Evolutionary conservation across 73 alveolate genomes (phyloP).

Genomic region (Paramecium caudatum): DNA sequence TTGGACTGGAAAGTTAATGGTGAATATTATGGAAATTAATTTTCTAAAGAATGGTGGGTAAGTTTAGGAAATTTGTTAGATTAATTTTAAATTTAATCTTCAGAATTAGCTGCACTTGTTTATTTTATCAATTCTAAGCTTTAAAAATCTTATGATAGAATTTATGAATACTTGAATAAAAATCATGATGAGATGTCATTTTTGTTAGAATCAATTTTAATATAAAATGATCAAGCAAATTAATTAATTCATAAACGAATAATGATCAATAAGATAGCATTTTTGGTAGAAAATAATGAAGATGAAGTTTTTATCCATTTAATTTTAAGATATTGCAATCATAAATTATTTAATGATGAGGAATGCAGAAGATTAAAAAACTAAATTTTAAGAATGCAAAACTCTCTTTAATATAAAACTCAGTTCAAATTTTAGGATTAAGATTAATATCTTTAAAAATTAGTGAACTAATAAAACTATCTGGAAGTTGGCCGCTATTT

Average conservation of each 20-base stretch:
- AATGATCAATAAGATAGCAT: neutral
- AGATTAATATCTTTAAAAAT: neutral
- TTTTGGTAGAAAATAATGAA: neutral
- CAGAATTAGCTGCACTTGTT: neutral
- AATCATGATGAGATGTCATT: constrained; percentile 4
- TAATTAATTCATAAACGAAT: neutral
- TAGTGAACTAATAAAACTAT: neutral
- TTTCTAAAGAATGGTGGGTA: constrained; percentile 44
- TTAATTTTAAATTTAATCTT: neutral
- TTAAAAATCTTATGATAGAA: neutral
- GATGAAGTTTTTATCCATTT: neutral
- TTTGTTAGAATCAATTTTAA: constrained; percentile 5
- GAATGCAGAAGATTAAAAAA: neutral
- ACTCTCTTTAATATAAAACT: neutral
- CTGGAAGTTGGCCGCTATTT: neutral
- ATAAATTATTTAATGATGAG: neutral
- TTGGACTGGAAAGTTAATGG: neutral
- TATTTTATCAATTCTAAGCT: neutral
- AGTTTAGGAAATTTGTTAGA: neutral
- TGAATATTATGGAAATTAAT: neutral
- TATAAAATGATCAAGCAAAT: constrained; percentile 4
- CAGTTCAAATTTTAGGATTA: neutral
- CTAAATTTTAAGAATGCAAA: neutral
- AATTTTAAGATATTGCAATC: neutral
- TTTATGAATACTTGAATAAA: neutral